Evolutionary conservation across 352 stramenopile species (phyloP), one percentile per base, ranked within the genome.

Genomic region (Poterioochromonas sp.): DNA sequence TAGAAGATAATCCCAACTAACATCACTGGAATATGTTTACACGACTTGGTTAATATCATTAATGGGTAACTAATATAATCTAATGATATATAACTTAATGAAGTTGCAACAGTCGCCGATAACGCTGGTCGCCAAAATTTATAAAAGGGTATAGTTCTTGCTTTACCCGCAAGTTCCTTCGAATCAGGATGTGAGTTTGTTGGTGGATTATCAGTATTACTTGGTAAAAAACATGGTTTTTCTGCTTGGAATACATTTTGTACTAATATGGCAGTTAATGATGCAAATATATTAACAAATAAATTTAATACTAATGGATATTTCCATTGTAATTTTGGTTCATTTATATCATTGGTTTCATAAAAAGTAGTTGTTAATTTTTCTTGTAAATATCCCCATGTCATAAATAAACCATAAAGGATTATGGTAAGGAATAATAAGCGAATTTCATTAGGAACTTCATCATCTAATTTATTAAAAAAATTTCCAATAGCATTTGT

Each of bases 1-100:
- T 98, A 85, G 51, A 95, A 89, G 44, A 99, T 87, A 74, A 92
- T 97, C 41, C 90, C 87, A 79, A 94, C 91, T n/a, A 89, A 79
- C 88, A 94, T 92, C 68, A 98, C 94, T 8, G 95, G 95, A 69
- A 97, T 96, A 93, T 98, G 98, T 84, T 99, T 99, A 83, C 93
- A 97, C 81, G 88, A 96, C 85, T 99, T 99, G 64, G 93, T 94
- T 8, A 99, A 88, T 29, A 94, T 95, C 79, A 97, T 93, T 15
- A 96, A 96, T 26, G 95, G 95, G 86, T 97, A 99, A 79, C 86
- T 93, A 81, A 99, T 88, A 85, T 74, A 74, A 18, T 74, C 32
- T n/a, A 74, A n/a, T 11, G 65, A 51, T 11, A 34, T 22, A 54
- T 74, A 74, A 26, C 65, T 37, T 32, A 74, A 54, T 1, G 65